Evolutionary conservation across 2,329 filamentous ascomycete species (phyloP).

Genomic region (Remersonia thermophila): DNA sequence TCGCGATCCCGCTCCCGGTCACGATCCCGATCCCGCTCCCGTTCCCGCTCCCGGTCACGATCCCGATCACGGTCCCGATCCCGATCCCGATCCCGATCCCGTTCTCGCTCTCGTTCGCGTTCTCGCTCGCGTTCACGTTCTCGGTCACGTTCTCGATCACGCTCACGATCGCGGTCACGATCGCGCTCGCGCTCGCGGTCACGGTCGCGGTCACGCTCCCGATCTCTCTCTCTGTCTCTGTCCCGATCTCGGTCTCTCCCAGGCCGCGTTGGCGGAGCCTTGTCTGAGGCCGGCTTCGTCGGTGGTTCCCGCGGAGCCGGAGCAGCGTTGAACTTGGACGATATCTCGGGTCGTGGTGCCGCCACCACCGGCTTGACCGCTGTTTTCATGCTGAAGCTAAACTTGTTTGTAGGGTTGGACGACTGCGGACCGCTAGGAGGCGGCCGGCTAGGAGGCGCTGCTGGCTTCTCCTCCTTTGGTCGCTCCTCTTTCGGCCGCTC

Average conservation of each 20-base stretch:
- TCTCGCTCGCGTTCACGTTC: neutral
- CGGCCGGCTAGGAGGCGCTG: constrained; percentile 38
- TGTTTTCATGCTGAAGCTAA: constrained; percentile 87
- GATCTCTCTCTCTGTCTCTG: neutral
- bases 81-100: neutral
- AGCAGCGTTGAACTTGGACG: constrained; percentile 54
- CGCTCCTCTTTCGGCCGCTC: constrained; percentile 38
- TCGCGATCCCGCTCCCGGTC: neutral
- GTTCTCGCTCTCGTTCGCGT: neutral
- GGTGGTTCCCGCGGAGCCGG: constrained; percentile 33
- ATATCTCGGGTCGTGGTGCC: constrained; percentile 52
- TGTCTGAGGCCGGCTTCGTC: constrained; percentile 20
- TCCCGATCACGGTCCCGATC: neutral
- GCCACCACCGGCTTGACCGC: constrained; percentile 46
- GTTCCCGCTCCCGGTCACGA: neutral
- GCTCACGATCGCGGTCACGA: neutral
- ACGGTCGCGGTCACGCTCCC: neutral
- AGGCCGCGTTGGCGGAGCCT: constrained; percentile 18
- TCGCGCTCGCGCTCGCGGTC: neutral
- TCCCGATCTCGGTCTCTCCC: constrained; percentile 12
- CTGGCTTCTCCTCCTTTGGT: constrained; percentile 38
- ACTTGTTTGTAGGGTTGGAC: constrained; percentile 51
- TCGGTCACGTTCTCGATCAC: neutral
- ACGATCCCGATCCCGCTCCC: neutral
- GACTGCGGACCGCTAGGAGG: constrained; percentile 42